phyloP scores from a whole-genome alignment of 2,329 filamentous ascomycete species.

The Aspergillus spinulosporus region DNA sequence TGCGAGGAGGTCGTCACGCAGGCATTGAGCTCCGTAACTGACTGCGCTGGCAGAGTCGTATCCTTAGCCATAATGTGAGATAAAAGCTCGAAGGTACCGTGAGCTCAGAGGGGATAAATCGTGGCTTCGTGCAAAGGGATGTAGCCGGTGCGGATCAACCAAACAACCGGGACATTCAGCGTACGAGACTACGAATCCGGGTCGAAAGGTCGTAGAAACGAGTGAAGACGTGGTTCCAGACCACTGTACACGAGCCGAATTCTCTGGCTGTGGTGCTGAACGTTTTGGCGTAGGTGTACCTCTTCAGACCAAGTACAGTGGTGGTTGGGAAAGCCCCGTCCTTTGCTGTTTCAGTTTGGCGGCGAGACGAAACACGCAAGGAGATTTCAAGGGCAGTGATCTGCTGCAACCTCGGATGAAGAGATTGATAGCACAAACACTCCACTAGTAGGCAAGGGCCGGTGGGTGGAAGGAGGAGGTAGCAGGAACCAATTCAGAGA shows the following conservation, averaged over 20 bases:
- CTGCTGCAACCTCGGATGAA: not conserved
- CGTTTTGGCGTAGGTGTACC: not conserved
- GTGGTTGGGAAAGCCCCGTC: conserved; percentile 3
- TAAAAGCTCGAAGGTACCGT: conserved; percentile 12
- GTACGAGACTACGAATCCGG: not conserved
- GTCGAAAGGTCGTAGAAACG: conserved; percentile 5
- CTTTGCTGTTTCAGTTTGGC: conserved; percentile 7
- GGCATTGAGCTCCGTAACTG: conserved; percentile 42
- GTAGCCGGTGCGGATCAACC: conserved; percentile 13
- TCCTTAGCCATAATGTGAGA: conserved; percentile 38
- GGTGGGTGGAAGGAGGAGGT: not conserved
- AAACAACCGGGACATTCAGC: conserved; percentile 1
- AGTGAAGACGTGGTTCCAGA: conserved; percentile 21
- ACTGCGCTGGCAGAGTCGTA: conserved; percentile 28
- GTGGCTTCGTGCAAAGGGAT: conserved; percentile 9
- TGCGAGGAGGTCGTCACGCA: conserved; percentile 38
- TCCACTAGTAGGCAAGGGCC: not conserved
- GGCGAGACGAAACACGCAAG: not conserved
- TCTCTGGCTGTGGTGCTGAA: not conserved
- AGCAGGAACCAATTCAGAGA: not conserved
- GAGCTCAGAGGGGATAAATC: conserved; percentile 13
- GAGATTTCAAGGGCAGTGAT: conserved; percentile 3
- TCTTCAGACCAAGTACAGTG: not conserved
- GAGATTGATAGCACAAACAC: not conserved
- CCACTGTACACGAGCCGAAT: conserved; percentile 9